Percentiles rank a stretch among this genome's conserved stretches.
phyloP scores from a whole-genome alignment of 371 early-diverging fungal genomes.

The Rhizopus sp. region DNA sequence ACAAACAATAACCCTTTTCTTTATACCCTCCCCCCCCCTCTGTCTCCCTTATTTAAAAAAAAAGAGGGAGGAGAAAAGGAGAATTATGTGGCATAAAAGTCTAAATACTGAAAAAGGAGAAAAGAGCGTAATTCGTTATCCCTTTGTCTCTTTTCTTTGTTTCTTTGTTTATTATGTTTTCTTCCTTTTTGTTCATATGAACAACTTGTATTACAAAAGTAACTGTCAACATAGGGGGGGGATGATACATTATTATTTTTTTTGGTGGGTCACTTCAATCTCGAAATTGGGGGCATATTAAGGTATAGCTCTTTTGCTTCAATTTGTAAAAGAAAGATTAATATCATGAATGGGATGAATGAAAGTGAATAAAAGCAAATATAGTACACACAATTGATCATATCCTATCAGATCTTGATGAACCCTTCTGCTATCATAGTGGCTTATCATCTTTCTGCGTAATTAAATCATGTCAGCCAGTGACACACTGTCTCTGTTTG shows the following conservation, averaged over 20 bases:
- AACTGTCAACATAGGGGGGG: too few relatives aligned
- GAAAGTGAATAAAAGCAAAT: too few relatives aligned
- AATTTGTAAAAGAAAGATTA: too few relatives aligned
- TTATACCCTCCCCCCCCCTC: not conserved
- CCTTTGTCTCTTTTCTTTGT: not conserved
- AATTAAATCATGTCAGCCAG: not conserved
- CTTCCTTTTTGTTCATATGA: too few relatives aligned
- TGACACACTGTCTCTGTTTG: not conserved
- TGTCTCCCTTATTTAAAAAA: slow-evolving; percentile 8
- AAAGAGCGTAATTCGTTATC: not conserved
- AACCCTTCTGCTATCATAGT: not conserved
- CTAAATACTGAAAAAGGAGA: too few relatives aligned
- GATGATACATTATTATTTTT: not conserved
- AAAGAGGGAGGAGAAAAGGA: slow-evolving; percentile 14
- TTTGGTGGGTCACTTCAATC: not conserved
- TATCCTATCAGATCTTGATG: not conserved
- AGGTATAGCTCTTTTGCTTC: too few relatives aligned
- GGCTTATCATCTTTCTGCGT: slow-evolving; percentile 20
- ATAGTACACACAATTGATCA: not conserved
- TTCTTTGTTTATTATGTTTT: too few relatives aligned
- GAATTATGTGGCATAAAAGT: slow-evolving; percentile 16
- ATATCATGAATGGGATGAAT: too few relatives aligned
- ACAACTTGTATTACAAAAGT: too few relatives aligned
- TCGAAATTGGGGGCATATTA: too few relatives aligned
- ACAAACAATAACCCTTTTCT: slow-evolving; percentile 1